These are phyloP conservation scores for Eutrema japonicum DNA, from an alignment of 345 rosid genomes.

Conservation along the genomic window DNA sequence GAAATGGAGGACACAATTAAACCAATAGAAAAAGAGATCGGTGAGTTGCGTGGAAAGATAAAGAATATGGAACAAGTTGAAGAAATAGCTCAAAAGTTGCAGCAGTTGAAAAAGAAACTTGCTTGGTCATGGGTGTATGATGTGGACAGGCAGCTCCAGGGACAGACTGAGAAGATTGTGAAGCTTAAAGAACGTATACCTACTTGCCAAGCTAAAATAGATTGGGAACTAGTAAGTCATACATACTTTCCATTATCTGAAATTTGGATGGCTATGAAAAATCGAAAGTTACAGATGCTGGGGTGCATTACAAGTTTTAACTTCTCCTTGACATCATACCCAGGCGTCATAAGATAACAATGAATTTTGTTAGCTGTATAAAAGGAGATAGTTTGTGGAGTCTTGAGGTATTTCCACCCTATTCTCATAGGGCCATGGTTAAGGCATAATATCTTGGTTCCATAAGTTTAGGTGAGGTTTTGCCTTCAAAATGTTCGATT, in stretches of 20 bases:
- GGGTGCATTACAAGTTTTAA: conserved; percentile 12
- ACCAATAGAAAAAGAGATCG: conserved; percentile 75
- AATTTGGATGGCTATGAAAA: conserved; percentile 7
- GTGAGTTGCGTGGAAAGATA: conserved; percentile 70
- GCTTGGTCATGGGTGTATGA: conserved; percentile 98
- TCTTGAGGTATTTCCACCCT: not conserved
- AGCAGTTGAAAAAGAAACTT: conserved; percentile 75
- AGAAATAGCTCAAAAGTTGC: conserved; percentile 72
- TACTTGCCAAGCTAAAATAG: conserved; percentile 89
- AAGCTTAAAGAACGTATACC: conserved; percentile 83
- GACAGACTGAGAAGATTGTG: conserved; percentile 58
- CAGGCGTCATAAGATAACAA: not conserved
- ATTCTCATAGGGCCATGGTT: not conserved
- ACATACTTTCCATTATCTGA: conserved; percentile 27
- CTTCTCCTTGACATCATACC: not conserved
- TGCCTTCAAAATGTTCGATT: not conserved
- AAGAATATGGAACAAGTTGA: conserved; percentile 90
- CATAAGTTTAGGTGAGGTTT: conserved; percentile 21
- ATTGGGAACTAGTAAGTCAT: conserved; percentile 66
- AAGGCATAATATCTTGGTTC: not conserved
- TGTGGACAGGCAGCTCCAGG: conserved; percentile 71
- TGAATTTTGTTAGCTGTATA: conserved; percentile 5
- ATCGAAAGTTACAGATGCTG: not conserved
- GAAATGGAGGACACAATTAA: conserved; percentile 73
- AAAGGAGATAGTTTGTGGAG: conserved; percentile 12